Evolutionary conservation across 495 filamentous ascomycete genomes (phyloP), one percentile per base, ranked within the genome.

Genomic region (Penicillium angulare): DNA sequence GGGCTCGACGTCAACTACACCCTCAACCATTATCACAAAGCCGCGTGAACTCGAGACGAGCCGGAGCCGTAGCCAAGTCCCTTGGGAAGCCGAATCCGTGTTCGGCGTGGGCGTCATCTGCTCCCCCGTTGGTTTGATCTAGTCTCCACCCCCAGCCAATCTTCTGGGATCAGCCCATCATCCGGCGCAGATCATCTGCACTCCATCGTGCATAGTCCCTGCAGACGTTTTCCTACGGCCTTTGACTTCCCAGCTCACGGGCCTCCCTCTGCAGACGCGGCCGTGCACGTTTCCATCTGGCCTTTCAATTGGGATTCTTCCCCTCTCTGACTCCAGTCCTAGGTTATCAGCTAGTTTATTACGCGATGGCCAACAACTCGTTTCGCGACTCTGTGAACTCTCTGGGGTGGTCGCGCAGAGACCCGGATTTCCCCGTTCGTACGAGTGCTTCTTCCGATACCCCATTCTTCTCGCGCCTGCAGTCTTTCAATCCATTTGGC

Each of bases 381-480:
- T 97, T 98, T 72, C 82, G 91, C 52, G 88, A 95, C 66, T 92
- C 87, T 18, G 89, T 97, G 80, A 96, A 90, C 75, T 91, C 89
- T 27, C 73, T 98, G 53, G 93, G 93, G 21, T 98, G 93, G 93
- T 87, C 90, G 59, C 86, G 93, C 44, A 83, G 93, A 60, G 88
- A 93, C 36, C 74, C 81, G 45, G 89, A 95, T 60, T 65, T 87
- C 23, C 88, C 90, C 47, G 87, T 85, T 53, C 88, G 80, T 66
- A 96, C 90, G 35, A 88, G 81, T 69, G 87, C 84, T 44, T 64
- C 69, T 40, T 77, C 84, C 47, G 79, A 83, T 52, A 84, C 82
- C 48, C 83, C 90, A 17, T 78, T 97, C 20, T 65, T 96, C 29
- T 89, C 88, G 31, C 87, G 85, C 56, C 75, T 98, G 56, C 84